These are phyloP conservation scores for Bruguiera hainesii DNA, from an alignment of 441 rosid genomes.

Conservation along the genomic window DNA sequence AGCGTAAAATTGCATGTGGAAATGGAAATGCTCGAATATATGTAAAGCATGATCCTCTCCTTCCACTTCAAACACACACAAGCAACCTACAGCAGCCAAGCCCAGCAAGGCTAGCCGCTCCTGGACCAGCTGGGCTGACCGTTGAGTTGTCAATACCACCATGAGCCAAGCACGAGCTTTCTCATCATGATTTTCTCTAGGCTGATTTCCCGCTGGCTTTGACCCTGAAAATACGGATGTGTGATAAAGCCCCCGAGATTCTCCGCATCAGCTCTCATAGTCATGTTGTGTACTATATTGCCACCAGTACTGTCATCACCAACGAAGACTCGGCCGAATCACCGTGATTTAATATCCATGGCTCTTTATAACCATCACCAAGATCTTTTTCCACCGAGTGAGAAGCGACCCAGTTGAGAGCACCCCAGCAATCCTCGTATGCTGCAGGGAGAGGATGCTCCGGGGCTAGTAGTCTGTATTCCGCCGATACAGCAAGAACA, in stretches of 20 bases:
- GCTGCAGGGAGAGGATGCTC: slow-evolving; percentile 32
- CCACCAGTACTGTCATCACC: slow-evolving; percentile 50
- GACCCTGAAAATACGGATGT: slow-evolving; percentile 47
- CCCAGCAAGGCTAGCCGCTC: slow-evolving; percentile 28
- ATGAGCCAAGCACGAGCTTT: background rate
- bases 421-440: slow-evolving; percentile 42
- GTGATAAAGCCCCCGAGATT: slow-evolving; percentile 29
- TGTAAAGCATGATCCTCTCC: slow-evolving; percentile 41
- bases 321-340: slow-evolving; percentile 29
- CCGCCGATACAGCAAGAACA: slow-evolving; percentile 35
- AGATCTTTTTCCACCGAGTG: background rate
- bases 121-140: slow-evolving; percentile 29
- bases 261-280: slow-evolving; percentile 34
- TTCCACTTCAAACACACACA: slow-evolving; percentile 28
- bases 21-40: background rate
- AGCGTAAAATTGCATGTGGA: no score
- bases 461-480: slow-evolving; percentile 46
- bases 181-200: slow-evolving; percentile 8
- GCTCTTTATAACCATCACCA: slow-evolving; percentile 13
- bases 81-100: slow-evolving; percentile 31
- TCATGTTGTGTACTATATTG: slow-evolving; percentile 27
- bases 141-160: slow-evolving; percentile 30
- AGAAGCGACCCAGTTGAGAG: slow-evolving; percentile 21
- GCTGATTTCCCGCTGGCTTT: slow-evolving; percentile 29
- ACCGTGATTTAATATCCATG: slow-evolving; percentile 29